Conservation (phyloP, 225 moss, liverwort and hornwort species). For the Takakia lepidozioides region DNA sequence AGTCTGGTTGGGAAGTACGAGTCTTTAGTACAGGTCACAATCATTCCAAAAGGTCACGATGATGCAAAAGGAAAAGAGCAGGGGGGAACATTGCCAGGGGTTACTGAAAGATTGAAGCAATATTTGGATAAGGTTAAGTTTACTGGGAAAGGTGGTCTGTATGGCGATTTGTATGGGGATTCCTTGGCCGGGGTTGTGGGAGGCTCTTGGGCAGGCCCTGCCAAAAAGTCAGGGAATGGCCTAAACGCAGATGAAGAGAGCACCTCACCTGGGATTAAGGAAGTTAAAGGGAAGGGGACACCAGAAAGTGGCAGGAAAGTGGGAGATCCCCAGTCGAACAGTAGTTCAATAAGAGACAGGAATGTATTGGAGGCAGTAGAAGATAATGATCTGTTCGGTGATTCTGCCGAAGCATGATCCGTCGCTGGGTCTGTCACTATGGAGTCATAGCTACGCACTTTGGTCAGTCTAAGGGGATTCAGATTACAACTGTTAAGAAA, state of each 20-base stretch:
- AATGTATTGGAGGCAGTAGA: conserved; percentile 35
- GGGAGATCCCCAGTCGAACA: conserved; percentile 14
- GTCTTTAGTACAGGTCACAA: conserved; percentile 89
- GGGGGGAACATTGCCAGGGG: conserved; percentile 60
- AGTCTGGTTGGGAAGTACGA: conserved; percentile 96
- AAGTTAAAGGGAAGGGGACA: conserved; percentile 27
- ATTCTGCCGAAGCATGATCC: conserved; percentile 38
- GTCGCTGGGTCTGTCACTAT: no score
- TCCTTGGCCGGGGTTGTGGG: conserved; percentile 76
- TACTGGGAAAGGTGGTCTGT: conserved; percentile 72
- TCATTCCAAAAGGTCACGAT: conserved; percentile 86
- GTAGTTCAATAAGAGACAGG: conserved; percentile 25
- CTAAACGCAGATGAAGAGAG: conserved; percentile 27
- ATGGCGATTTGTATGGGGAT: conserved; percentile 94
- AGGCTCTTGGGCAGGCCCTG: conserved; percentile 76
- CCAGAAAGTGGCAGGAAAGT: conserved; percentile 15
- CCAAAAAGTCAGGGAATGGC: conserved; percentile 34
- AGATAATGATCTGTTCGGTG: conserved; percentile 79
- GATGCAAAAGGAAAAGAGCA: conserved; percentile 49
- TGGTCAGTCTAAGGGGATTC: no score
- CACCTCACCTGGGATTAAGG: conserved; percentile 20
- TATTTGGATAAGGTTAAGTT: conserved; percentile 95
- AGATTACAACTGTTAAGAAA: no score
- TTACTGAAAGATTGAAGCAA: conserved; percentile 85
- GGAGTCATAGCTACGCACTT: no score